These are phyloP conservation scores for Drechslera avenae DNA, from an alignment of 2,329 filamentous ascomycete species.

Conservation along the genomic window DNA sequence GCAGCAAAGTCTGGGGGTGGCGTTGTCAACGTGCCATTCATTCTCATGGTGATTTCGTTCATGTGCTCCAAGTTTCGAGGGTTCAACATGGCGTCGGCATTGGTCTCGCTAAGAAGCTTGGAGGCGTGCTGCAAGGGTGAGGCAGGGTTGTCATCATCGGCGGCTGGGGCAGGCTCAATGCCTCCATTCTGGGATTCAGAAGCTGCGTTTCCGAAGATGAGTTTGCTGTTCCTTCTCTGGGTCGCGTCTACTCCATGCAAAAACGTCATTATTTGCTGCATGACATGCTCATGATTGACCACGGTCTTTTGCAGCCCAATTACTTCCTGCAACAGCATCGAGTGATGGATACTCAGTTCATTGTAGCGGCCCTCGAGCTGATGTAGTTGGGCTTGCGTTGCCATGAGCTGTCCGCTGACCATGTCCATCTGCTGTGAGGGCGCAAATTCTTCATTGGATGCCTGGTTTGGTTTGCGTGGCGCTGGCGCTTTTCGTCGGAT, in stretches of 20 bases:
- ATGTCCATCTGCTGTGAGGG: conserved; percentile 88
- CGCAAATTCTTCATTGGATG: conserved; percentile 68
- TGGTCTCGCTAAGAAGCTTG: conserved; percentile 68
- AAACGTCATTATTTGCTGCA: conserved; percentile 73
- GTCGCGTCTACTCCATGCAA: conserved; percentile 69
- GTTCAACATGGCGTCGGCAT: conserved; percentile 68
- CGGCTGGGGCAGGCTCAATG: conserved; percentile 50
- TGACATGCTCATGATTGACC: conserved; percentile 72
- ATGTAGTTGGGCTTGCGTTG: conserved; percentile 91
- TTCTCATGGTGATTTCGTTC: conserved; percentile 62
- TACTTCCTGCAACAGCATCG: conserved; percentile 67
- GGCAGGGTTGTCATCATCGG: conserved; percentile 66
- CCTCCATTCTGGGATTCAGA: conserved; percentile 50
- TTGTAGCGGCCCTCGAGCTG: conserved; percentile 82
- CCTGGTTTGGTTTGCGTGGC: conserved; percentile 70
- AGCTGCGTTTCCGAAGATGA: conserved; percentile 44
- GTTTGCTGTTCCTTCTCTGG: conserved; percentile 64
- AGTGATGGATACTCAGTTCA: conserved; percentile 72
- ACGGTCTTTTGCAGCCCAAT: conserved; percentile 72
- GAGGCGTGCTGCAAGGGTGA: conserved; percentile 71
- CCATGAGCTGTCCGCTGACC: conserved; percentile 83
- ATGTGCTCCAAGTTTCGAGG: conserved; percentile 68
- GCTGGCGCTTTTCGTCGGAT: conserved; percentile 95
- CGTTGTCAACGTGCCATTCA: conserved; percentile 61
- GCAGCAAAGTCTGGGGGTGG: conserved; percentile 59